These are phyloP conservation scores for Acidiella bohemica DNA, from an alignment of 495 filamentous ascomycete genomes.

Conservation along the genomic window DNA sequence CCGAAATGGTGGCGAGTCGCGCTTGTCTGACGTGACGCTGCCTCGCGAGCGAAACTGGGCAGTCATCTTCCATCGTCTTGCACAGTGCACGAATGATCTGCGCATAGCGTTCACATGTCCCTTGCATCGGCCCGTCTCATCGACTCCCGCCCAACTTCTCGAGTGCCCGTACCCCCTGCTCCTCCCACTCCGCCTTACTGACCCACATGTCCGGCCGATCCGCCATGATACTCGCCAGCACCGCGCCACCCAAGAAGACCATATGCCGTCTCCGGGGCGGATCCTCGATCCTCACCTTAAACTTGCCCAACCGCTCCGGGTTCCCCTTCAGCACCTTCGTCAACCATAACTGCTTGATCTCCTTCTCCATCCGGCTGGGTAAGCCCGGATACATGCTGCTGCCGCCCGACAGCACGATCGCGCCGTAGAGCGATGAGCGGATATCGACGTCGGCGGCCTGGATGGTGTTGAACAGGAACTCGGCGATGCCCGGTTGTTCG, in stretches of 20 bases:
- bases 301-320: conserved; percentile 89
- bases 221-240: conserved; percentile 96
- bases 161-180: conserved; percentile 73
- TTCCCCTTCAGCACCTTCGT: conserved; percentile 79
- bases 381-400: conserved; percentile 98
- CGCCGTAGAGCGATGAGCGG: conserved; percentile 83
- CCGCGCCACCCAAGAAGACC: conserved; percentile 96
- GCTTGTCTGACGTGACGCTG: too few species aligned
- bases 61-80: too few species aligned
- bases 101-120: conserved; percentile 1
- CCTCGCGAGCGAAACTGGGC: too few species aligned
- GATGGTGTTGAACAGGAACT: conserved; percentile 97
- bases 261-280: conserved; percentile 92
- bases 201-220: conserved; percentile 99
- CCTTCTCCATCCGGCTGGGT: conserved; percentile 89
- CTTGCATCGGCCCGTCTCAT: too few species aligned
- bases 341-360: conserved; percentile 96
- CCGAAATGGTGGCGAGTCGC: too few species aligned
- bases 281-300: conserved; percentile 98
- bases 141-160: conserved; percentile 68
- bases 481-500: conserved; percentile 90
- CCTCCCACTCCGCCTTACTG: conserved; percentile 87
- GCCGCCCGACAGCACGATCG: conserved; percentile 89
- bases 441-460: conserved; percentile 92
- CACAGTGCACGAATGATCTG: too few species aligned